These are phyloP conservation scores for Russula sp. DNA, from an alignment of 768 basidiomycete genomes.

Conservation along the genomic window DNA sequence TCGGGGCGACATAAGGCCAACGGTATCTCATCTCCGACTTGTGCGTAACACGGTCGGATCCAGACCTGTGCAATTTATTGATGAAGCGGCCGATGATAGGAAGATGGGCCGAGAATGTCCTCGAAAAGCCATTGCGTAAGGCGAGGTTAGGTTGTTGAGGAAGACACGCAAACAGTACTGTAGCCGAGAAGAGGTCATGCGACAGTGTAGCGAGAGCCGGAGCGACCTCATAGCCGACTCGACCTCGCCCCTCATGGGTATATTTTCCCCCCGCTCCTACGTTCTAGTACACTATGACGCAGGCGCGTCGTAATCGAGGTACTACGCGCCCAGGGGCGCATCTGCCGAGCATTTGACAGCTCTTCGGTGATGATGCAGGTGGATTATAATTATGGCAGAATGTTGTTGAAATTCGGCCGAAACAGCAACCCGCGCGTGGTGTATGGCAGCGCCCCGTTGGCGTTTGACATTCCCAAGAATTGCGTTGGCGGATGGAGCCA, in stretches of 20 bases:
- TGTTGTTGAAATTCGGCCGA: neutral
- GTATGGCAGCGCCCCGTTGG: neutral
- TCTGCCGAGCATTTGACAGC: neutral
- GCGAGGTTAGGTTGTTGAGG: neutral
- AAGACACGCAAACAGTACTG: neutral
- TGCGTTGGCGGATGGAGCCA: neutral
- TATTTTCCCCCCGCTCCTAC: neutral
- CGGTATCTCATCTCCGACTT: neutral
- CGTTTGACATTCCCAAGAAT: constrained; percentile 2
- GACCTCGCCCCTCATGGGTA: neutral
- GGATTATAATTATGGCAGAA: neutral
- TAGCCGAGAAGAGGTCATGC: neutral
- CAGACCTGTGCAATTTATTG: neutral
- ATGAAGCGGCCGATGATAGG: neutral
- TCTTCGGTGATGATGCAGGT: neutral
- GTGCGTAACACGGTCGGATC: neutral
- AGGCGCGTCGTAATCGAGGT: neutral
- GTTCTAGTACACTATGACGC: neutral
- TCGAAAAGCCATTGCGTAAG: neutral
- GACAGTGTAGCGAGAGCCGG: neutral
- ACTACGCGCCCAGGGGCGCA: neutral
- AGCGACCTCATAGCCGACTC: too few relatives aligned
- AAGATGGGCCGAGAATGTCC: neutral
- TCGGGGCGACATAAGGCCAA: neutral
- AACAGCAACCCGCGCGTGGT: neutral